These are phyloP conservation scores for Trypanosoma caninum DNA, from an alignment of 208 protist species.

Conservation along the genomic window DNA sequence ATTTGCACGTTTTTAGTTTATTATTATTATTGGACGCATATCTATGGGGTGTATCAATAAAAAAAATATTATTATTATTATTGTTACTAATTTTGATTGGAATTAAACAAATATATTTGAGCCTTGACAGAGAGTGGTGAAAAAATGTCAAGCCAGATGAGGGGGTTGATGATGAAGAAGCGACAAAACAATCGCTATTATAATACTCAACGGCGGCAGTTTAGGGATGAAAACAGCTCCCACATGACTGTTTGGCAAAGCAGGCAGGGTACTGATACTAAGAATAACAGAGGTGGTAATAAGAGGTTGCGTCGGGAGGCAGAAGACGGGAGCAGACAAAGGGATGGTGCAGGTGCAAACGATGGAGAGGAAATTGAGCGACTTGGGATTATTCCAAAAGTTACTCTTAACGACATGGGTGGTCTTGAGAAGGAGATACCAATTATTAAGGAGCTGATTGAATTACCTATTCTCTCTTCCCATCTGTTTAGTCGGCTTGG, in stretches of 20 bases:
- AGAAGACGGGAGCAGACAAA: constrained; percentile 1
- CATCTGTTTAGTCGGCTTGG: constrained; percentile 95
- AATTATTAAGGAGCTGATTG: constrained; percentile 95
- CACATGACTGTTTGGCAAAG: no score
- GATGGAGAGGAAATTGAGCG: constrained; percentile 25
- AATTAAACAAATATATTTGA: background rate
- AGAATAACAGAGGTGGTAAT: background rate
- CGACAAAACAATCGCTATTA: constrained; percentile 11
- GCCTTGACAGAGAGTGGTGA: background rate
- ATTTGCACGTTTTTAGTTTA: constrained; percentile 8
- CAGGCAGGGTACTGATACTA: background rate
- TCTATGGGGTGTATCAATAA: no score
- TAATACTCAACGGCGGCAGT: background rate
- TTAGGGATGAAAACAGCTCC: no score
- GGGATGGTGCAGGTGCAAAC: constrained; percentile 22
- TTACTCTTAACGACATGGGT: constrained; percentile 91
- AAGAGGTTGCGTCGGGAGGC: constrained; percentile 7
- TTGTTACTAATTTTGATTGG: no score
- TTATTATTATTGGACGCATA: background rate
- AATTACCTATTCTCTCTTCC: constrained; percentile 93
- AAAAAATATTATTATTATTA: no score
- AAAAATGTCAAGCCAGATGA: constrained; percentile 58
- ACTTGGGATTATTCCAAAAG: constrained; percentile 77
- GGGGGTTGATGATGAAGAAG: constrained; percentile 2
- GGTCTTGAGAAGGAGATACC: constrained; percentile 88